phyloP scores from a whole-genome alignment of 345 rosid species.

The Orychophragmus violaceus region DNA sequence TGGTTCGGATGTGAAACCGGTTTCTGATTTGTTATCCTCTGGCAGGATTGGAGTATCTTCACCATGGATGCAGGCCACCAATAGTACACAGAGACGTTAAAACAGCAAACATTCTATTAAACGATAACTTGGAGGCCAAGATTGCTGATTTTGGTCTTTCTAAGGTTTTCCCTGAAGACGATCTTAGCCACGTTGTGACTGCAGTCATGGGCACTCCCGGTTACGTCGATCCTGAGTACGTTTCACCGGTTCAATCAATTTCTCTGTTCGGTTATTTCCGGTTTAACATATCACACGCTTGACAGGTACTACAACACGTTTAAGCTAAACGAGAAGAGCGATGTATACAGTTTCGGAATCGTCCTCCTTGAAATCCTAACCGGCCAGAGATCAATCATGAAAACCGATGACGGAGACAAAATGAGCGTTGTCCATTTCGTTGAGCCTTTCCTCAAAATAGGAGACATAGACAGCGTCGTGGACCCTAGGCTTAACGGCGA shows the following conservation, averaged over 20 bases:
- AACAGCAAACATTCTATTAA: conserved; percentile 31
- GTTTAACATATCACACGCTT: neutral
- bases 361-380: conserved; percentile 50
- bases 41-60: conserved; percentile 33
- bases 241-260: neutral
- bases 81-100: conserved; percentile 36
- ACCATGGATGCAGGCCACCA: conserved; percentile 36
- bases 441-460: conserved; percentile 24
- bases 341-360: conserved; percentile 51
- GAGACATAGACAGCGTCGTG: conserved; percentile 28
- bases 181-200: conserved; percentile 28
- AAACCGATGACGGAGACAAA: conserved; percentile 26
- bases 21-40: neutral
- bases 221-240: conserved; percentile 35
- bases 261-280: neutral
- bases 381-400: conserved; percentile 37
- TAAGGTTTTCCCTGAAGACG: conserved; percentile 33
- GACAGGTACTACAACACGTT: conserved; percentile 34
- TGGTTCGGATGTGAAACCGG: neutral
- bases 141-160: conserved; percentile 47
- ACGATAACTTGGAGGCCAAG: conserved; percentile 43
- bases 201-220: conserved; percentile 40
- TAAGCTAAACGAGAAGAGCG: conserved; percentile 46
- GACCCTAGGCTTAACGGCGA: conserved; percentile 24
- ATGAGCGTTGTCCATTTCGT: conserved; percentile 31